A percentile compares a stretch with the other conserved stretches of the same genome.
Conservation (phyloP, 1,139 yeast species). For the Saccharomyces pastorianus region DNA sequence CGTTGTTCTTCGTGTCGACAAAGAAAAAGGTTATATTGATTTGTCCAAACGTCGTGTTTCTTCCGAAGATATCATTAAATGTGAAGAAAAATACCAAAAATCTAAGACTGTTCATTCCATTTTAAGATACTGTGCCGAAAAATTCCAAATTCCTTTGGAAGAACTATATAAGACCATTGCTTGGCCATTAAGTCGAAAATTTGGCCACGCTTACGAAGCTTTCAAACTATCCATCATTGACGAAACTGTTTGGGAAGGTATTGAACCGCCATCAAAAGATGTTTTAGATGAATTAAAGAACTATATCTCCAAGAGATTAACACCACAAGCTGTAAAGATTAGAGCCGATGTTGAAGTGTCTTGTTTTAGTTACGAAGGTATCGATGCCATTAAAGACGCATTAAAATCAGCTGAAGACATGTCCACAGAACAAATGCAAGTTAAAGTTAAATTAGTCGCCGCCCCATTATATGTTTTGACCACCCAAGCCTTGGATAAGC, state of each 20-base stretch:
- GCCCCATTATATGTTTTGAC: conserved; percentile 95
- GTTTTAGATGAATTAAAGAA: conserved; percentile 72
- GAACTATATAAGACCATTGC: conserved; percentile 80
- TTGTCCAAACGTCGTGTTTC: conserved; percentile 95
- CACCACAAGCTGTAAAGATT: conserved; percentile 96
- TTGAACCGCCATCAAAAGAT: conserved; percentile 56
- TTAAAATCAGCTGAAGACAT: conserved; percentile 78
- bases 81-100: conserved; percentile 96
- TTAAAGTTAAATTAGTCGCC: conserved; percentile 91
- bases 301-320: conserved; percentile 85
- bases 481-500: conserved; percentile 87
- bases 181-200: conserved; percentile 94
- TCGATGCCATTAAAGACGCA: conserved; percentile 90
- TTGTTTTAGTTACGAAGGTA: conserved; percentile 95
- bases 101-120: conserved; percentile 96
- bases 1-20: conserved; percentile 97
- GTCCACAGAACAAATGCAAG: conserved; percentile 75
- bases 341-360: conserved; percentile 97
- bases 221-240: conserved; percentile 93
- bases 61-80: conserved; percentile 93
- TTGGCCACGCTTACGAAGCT: conserved; percentile 96
- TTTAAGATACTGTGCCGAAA: conserved; percentile 96
- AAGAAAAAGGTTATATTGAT: conserved; percentile 96
- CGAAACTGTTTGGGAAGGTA: conserved; percentile 75
- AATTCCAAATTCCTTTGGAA: conserved; percentile 82